phyloP scores from a whole-genome alignment of 2,329 filamentous ascomycete species.

The Aspergillus arachidicola region DNA sequence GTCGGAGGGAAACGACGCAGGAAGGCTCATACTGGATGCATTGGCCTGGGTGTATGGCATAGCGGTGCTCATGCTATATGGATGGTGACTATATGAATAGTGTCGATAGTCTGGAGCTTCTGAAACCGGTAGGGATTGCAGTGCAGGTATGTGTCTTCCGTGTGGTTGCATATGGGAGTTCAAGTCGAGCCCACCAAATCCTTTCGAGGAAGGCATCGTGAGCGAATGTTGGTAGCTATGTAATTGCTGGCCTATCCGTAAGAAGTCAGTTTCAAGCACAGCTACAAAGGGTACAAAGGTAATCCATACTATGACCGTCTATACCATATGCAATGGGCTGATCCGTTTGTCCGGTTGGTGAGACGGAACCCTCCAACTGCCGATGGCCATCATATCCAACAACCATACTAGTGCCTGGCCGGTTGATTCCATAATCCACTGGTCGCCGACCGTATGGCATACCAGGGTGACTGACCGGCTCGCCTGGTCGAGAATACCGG shows the following conservation, averaged over 20 bases:
- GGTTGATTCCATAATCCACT: constrained; percentile 32
- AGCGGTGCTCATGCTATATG: constrained; percentile 29
- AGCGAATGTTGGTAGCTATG: constrained; percentile 31
- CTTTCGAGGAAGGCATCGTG: constrained; percentile 30
- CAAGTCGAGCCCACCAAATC: constrained; percentile 29
- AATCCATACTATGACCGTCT: constrained; percentile 30
- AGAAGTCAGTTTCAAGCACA: constrained; percentile 1
- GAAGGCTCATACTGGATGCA: constrained; percentile 39
- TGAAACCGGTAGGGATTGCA: constrained; percentile 37
- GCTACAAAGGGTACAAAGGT: not conserved
- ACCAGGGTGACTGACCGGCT: constrained; percentile 24
- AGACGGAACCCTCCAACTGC: constrained; percentile 36
- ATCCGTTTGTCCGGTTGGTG: constrained; percentile 33
- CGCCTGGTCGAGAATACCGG: constrained; percentile 31
- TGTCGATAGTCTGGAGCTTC: constrained; percentile 39
- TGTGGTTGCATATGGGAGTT: constrained; percentile 29
- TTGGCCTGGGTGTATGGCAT: constrained; percentile 38
- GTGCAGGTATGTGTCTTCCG: constrained; percentile 30
- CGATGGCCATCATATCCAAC: constrained; percentile 33
- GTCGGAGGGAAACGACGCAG: constrained; percentile 37
- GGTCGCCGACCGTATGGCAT: constrained; percentile 32
- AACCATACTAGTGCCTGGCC: constrained; percentile 30
- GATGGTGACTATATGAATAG: constrained; percentile 32
- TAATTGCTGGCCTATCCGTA: constrained; percentile 31
- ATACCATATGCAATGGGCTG: constrained; percentile 32